phyloP scores from a whole-genome alignment of 768 basidiomycete genomes.

The Naganishia randhawae region DNA sequence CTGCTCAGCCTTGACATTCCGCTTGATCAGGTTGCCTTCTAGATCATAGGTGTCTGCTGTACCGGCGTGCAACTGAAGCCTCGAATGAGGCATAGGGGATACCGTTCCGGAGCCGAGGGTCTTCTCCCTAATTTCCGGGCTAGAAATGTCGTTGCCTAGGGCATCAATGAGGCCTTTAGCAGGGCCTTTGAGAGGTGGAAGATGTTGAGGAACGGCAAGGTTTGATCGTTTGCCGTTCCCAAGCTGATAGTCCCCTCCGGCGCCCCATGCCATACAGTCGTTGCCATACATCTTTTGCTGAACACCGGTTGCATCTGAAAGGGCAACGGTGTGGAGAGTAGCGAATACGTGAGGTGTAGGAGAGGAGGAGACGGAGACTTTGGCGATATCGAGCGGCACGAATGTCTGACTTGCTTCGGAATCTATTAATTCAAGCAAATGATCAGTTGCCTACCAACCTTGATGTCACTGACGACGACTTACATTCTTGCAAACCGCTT shows the following conservation, averaged over 20 bases:
- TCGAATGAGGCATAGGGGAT: constrained; percentile 51
- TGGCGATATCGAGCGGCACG: constrained; percentile 62
- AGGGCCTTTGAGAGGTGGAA: constrained; percentile 42
- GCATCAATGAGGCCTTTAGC: constrained; percentile 16
- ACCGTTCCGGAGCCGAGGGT: constrained; percentile 44
- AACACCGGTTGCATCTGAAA: constrained; percentile 51
- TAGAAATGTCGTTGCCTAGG: neutral
- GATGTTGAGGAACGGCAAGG: constrained; percentile 52
- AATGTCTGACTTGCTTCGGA: constrained; percentile 63
- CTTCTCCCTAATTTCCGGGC: constrained; percentile 31
- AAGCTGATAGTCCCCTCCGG: constrained; percentile 45
- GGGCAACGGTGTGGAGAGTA: constrained; percentile 62
- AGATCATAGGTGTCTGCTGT: constrained; percentile 44
- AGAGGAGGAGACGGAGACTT: constrained; percentile 57
- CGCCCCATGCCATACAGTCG: constrained; percentile 50
- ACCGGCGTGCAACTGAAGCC: constrained; percentile 48
- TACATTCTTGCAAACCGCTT: constrained; percentile 74
- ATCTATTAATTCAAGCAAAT: constrained; percentile 34
- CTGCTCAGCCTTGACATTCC: constrained; percentile 48
- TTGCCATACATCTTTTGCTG: constrained; percentile 46
- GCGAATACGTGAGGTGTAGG: constrained; percentile 69
- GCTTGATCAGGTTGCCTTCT: constrained; percentile 44
- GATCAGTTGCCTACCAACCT: neutral
- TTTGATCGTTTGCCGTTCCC: constrained; percentile 53
- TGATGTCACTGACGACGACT: neutral